A percentile compares a stretch with the other conserved stretches of the same genome.
These are phyloP conservation scores for Raphanus raphanistrum DNA, from an alignment of 345 rosid species.

Conservation along the genomic window DNA sequence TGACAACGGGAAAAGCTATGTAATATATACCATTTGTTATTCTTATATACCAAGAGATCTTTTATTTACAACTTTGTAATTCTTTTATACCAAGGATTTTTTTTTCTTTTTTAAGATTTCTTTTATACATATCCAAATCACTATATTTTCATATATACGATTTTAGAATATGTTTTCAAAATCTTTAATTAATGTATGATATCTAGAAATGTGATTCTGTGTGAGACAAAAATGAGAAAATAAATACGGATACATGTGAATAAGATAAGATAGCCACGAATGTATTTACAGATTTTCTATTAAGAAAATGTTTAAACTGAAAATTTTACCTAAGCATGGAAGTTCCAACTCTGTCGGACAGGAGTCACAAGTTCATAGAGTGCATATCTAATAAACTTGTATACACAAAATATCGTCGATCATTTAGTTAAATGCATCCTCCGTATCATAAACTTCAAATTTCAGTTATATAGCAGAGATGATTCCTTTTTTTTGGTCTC, in stretches of 20 bases:
- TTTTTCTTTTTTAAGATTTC: neutral
- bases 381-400: neutral
- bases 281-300: neutral
- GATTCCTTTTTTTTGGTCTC: neutral
- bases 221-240: no score
- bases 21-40: neutral
- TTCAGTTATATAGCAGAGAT: neutral
- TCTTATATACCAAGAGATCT: neutral
- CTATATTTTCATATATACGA: neutral
- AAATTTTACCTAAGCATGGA: neutral
- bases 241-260: neutral
- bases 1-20: neutral
- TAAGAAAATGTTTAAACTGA: neutral
- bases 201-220: neutral
- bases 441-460: neutral
- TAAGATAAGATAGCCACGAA: slow-evolving; percentile 7
- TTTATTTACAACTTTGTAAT: neutral
- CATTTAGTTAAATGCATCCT: neutral
- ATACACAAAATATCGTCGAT: neutral
- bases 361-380: neutral
- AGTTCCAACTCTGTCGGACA: neutral
- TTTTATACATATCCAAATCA: neutral
- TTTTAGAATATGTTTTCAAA: neutral
- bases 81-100: neutral
- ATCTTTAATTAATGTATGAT: neutral